Conservation (phyloP, 2,329 filamentous ascomycete species). For the Penicillium sp. region DNA sequence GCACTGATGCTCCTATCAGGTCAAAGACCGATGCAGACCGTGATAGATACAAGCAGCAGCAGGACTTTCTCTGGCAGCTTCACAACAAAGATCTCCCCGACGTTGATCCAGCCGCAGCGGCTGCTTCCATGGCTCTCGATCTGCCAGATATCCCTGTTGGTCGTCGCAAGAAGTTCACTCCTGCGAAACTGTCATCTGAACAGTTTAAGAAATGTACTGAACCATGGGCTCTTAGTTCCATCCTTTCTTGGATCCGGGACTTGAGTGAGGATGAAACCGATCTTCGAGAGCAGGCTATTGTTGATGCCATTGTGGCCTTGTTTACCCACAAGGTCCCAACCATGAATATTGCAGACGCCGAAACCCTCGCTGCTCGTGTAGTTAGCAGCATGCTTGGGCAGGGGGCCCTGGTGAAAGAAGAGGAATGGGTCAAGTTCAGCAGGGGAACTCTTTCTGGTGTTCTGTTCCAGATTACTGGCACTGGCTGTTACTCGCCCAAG, state of each 20-base stretch:
- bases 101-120: slow-evolving; percentile 55
- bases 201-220: slow-evolving; percentile 85
- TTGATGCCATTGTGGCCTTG: slow-evolving; percentile 81
- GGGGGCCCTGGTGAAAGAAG: slow-evolving; percentile 77
- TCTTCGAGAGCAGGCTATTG: slow-evolving; percentile 77
- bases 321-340: slow-evolving; percentile 96
- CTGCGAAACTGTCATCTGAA: slow-evolving; percentile 73
- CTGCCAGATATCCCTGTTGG: slow-evolving; percentile 78
- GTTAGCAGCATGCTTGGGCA: slow-evolving; percentile 76
- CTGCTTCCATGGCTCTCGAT: slow-evolving; percentile 65
- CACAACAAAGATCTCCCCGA: slow-evolving; percentile 38
- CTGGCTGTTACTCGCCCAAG: slow-evolving; percentile 85
- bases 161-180: slow-evolving; percentile 79
- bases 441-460: slow-evolving; percentile 80
- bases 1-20: slow-evolving; percentile 76
- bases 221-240: slow-evolving; percentile 89
- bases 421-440: slow-evolving; percentile 97
- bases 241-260: slow-evolving; percentile 80
- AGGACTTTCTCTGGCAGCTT: slow-evolving; percentile 54
- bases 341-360: slow-evolving; percentile 97
- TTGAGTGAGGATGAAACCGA: slow-evolving; percentile 91
- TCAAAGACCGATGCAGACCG: slow-evolving; percentile 91
- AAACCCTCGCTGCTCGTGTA: slow-evolving; percentile 75
- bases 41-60: slow-evolving; percentile 53
- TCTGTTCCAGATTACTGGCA: slow-evolving; percentile 86